Evolutionary conservation across 192 early-diverging fungal species (phyloP).

Genomic region (Dissophora globulifera): DNA sequence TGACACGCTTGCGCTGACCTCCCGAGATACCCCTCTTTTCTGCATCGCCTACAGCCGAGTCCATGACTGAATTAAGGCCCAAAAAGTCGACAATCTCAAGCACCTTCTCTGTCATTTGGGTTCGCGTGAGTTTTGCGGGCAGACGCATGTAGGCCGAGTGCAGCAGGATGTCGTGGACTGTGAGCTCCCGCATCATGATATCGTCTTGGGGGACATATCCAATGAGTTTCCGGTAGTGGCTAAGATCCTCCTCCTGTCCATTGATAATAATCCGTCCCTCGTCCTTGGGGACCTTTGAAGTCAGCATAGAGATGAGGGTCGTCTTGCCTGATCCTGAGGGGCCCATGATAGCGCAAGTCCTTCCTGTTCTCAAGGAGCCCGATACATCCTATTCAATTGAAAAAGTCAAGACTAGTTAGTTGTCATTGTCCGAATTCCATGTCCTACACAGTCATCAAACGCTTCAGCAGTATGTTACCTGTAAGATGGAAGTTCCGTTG

Average conservation of each 20-base stretch:
- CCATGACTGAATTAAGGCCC: constrained; percentile 64
- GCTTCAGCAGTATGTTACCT: no score
- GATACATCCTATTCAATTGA: constrained; percentile 59
- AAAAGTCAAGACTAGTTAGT: neutral
- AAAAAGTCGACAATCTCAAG: constrained; percentile 67
- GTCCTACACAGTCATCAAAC: no score
- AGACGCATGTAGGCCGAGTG: constrained; percentile 77
- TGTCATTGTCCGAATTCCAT: no score
- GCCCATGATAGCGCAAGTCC: constrained; percentile 70
- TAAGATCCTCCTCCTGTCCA: constrained; percentile 65
- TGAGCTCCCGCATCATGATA: constrained; percentile 68
- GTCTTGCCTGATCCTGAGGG: constrained; percentile 70
- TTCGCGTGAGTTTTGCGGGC: constrained; percentile 43
- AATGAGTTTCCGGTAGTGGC: constrained; percentile 71
- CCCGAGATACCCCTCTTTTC: constrained; percentile 75
- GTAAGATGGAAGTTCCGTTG: constrained; percentile 62
- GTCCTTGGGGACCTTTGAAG: constrained; percentile 65
- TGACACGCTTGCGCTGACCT: constrained; percentile 80
- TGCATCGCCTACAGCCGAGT: constrained; percentile 67
- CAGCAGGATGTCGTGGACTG: constrained; percentile 71
- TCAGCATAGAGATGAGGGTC: constrained; percentile 71
- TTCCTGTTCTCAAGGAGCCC: constrained; percentile 62
- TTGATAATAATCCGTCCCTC: constrained; percentile 68
- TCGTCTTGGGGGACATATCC: constrained; percentile 84
- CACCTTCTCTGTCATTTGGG: constrained; percentile 65